phyloP scores from a whole-genome alignment of 2,329 filamentous ascomycete species.

The Aspergillus fructus region DNA sequence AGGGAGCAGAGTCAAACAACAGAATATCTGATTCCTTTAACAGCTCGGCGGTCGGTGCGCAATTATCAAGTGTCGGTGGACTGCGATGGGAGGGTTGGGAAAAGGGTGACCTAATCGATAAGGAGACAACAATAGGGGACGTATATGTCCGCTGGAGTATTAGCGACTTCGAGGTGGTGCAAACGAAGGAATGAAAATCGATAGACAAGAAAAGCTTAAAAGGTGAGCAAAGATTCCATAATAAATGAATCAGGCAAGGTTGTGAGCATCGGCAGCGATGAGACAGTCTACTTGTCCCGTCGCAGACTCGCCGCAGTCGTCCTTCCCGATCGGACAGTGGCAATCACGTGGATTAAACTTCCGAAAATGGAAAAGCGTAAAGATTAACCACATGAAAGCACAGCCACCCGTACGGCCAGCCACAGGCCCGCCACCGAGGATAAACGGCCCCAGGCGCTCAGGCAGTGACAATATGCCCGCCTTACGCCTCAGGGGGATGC shows the following conservation, averaged over 20 bases:
- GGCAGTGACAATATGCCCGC: background rate
- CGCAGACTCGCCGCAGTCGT: slow-evolving; percentile 13
- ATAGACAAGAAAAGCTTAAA: background rate
- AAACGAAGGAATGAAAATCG: slow-evolving; percentile 3
- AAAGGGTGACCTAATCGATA: slow-evolving; percentile 32
- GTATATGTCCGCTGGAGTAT: slow-evolving; percentile 22
- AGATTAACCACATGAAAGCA: slow-evolving; percentile 21
- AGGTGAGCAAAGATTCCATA: slow-evolving; percentile 1
- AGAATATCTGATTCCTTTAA: background rate
- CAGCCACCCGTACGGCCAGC: slow-evolving; percentile 14
- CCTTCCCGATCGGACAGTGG: slow-evolving; percentile 3
- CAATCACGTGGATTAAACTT: slow-evolving; percentile 13
- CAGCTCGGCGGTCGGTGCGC: background rate
- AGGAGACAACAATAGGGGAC: slow-evolving; percentile 27
- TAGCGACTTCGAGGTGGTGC: background rate
- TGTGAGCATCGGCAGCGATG: background rate
- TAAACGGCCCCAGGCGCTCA: slow-evolving; percentile 2
- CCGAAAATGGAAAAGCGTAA: slow-evolving; percentile 18
- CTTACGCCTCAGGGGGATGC: slow-evolving; percentile 3
- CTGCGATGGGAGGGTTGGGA: slow-evolving; percentile 5
- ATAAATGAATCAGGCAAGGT: background rate
- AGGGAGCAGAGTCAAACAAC: background rate
- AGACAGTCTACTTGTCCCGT: slow-evolving; percentile 2
- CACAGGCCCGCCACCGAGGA: background rate
- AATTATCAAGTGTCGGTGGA: background rate